Conservation (phyloP, 2,329 filamentous ascomycete genomes). For the Pseudocercospora crystallina region DNA sequence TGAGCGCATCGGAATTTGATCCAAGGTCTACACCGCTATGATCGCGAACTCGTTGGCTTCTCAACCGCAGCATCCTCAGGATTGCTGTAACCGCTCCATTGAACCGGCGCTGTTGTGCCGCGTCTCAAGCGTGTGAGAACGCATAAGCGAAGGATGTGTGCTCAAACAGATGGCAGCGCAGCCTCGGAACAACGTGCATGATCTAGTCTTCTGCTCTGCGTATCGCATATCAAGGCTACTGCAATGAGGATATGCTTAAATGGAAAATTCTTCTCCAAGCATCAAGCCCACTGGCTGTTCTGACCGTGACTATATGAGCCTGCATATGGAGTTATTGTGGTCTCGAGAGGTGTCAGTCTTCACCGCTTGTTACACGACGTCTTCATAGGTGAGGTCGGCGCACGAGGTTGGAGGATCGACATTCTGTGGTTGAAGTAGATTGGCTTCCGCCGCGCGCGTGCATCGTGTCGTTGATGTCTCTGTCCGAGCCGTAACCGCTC, state of each 20-base stretch:
- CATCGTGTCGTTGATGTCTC: conserved; percentile 1
- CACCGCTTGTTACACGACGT: conserved; percentile 20
- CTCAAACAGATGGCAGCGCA: neutral
- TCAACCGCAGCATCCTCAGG: conserved; percentile 18
- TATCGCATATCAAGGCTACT: conserved; percentile 18
- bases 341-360: conserved; percentile 14
- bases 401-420: neutral
- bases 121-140: no score
- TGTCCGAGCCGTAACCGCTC: conserved; percentile 10
- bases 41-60: conserved; percentile 10
- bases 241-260: conserved; percentile 18
- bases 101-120: no score
- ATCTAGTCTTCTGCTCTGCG: conserved; percentile 10
- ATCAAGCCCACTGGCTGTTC: conserved; percentile 13
- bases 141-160: no score
- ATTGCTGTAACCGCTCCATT: no score
- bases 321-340: conserved; percentile 3
- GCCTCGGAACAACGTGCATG: conserved; percentile 18
- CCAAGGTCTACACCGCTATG: conserved; percentile 2
- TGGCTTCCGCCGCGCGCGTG: conserved; percentile 9
- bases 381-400: neutral
- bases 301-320: neutral
- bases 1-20: no score
- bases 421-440: conserved; percentile 4
- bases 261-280: conserved; percentile 19